A percentile compares a stretch with the other conserved stretches of the same genome.
Conservation (phyloP, 306 rosid species). For the Acacia acuminata region DNA sequence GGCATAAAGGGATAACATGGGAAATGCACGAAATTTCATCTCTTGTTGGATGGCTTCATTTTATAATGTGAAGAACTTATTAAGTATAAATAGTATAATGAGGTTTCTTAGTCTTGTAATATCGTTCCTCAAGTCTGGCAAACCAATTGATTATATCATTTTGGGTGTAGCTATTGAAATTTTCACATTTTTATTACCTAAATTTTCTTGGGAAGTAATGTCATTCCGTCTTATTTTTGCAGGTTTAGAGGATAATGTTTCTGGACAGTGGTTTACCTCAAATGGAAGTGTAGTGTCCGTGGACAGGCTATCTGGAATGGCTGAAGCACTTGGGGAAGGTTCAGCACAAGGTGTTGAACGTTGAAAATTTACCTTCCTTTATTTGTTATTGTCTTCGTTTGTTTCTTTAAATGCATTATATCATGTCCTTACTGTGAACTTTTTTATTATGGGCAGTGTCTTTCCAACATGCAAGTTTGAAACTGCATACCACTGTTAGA, state of each 20-base stretch:
- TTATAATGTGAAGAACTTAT: neutral
- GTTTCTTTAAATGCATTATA: slow-evolving; percentile 28
- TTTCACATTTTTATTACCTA: neutral
- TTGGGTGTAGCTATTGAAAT: slow-evolving; percentile 7
- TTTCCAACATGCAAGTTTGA: slow-evolving; percentile 61
- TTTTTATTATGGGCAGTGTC: slow-evolving; percentile 59
- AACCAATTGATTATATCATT: slow-evolving; percentile 7
- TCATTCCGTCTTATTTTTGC: slow-evolving; percentile 34
- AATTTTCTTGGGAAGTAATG: slow-evolving; percentile 14
- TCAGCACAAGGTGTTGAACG: slow-evolving; percentile 73
- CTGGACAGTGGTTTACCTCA: slow-evolving; percentile 77
- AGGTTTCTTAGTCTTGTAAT: slow-evolving; percentile 7
- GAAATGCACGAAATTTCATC: neutral
- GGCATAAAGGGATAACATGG: neutral
- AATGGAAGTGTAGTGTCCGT: slow-evolving; percentile 74
- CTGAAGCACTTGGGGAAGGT: slow-evolving; percentile 83
- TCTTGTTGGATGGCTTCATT: neutral
- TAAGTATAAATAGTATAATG: neutral
- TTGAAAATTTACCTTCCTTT: slow-evolving; percentile 22
- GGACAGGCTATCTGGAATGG: slow-evolving; percentile 60
- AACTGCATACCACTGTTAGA: slow-evolving; percentile 63
- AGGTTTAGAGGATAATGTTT: slow-evolving; percentile 70
- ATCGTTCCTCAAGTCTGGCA: neutral
- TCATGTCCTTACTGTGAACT: slow-evolving; percentile 20
- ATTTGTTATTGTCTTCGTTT: slow-evolving; percentile 12